Conservation (phyloP, 2,329 filamentous ascomycete species). For the Raffaelea ambrosiae region DNA sequence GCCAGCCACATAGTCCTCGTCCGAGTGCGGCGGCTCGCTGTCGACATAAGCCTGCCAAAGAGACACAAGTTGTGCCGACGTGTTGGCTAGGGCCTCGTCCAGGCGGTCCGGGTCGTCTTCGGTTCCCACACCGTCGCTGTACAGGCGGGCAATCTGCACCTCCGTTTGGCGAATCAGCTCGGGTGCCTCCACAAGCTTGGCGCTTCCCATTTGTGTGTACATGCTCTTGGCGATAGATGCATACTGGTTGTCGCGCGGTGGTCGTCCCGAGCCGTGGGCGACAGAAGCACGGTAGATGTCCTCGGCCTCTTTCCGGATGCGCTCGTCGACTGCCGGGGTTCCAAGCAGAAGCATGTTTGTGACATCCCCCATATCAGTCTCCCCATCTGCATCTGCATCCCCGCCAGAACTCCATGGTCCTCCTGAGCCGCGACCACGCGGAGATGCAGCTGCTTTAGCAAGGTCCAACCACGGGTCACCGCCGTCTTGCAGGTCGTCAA, state of each 20-base stretch:
- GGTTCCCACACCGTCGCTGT: slow-evolving; percentile 50
- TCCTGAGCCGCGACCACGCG: slow-evolving; percentile 1
- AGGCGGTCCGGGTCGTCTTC: slow-evolving; percentile 48
- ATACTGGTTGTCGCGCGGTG: slow-evolving; percentile 35
- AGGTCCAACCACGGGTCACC: slow-evolving; percentile 13
- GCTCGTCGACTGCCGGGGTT: slow-evolving; percentile 42
- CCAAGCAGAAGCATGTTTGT: slow-evolving; percentile 46
- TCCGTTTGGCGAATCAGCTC: slow-evolving; percentile 70
- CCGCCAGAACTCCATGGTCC: too few relatives aligned
- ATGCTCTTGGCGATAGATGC: slow-evolving; percentile 64
- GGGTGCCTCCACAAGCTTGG: slow-evolving; percentile 59
- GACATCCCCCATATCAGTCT: slow-evolving; percentile 20
- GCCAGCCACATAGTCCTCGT: slow-evolving; percentile 47
- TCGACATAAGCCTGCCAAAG: slow-evolving; percentile 50
- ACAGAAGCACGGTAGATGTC: slow-evolving; percentile 45
- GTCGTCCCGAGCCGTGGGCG: slow-evolving; percentile 27
- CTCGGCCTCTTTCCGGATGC: slow-evolving; percentile 46
- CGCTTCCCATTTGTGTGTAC: slow-evolving; percentile 48
- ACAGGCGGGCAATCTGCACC: slow-evolving; percentile 55
- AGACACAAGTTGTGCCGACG: slow-evolving; percentile 40
- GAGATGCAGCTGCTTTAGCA: slow-evolving; percentile 1
- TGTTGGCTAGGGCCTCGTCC: slow-evolving; percentile 45
- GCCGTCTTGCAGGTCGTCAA: neutral
- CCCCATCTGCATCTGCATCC: neutral
- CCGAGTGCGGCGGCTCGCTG: slow-evolving; percentile 23